Conservation (phyloP, 345 rosid species). For the Psidium friedrichsthalianum region DNA sequence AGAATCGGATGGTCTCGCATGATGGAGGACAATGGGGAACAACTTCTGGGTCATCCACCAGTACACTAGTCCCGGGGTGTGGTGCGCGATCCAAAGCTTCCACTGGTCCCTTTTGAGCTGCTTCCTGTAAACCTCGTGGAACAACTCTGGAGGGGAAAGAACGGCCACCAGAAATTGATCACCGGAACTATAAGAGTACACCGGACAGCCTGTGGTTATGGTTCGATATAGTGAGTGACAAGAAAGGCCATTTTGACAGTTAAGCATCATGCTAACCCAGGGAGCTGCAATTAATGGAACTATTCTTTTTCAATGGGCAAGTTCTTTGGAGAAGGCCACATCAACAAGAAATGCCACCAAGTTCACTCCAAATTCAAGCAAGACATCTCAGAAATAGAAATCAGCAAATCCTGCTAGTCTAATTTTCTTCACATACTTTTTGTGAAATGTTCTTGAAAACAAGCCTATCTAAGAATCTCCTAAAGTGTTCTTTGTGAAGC, state of each 20-base stretch:
- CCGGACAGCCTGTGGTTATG: conserved; percentile 33
- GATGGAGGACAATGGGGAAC: conserved; percentile 33
- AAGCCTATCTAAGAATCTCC: not conserved
- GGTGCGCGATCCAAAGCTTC: conserved; percentile 32
- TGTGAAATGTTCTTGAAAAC: not conserved
- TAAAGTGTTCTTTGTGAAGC: not conserved
- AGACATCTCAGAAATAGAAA: not conserved
- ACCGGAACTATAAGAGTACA: conserved; percentile 30
- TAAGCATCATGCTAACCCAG: not conserved
- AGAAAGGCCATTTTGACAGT: not conserved
- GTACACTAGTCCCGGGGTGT: conserved; percentile 28
- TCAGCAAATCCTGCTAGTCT: not conserved
- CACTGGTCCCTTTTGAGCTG: conserved; percentile 31
- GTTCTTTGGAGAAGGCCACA: not conserved
- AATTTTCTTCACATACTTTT: not conserved
- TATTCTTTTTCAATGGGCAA: not conserved
- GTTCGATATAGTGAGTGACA: not conserved
- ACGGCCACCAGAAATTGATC: conserved; percentile 53
- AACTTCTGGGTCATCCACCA: conserved; percentile 56
- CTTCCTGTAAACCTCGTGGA: conserved; percentile 13
- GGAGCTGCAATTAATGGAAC: not conserved
- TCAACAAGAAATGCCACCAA: not conserved
- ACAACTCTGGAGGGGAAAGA: conserved; percentile 34
- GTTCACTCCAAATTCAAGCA: not conserved
- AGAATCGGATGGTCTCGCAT: conserved; percentile 15